Evolutionary conservation across 176 grass and related monocot species (phyloP).

Genomic region (Dactylis glomerata): DNA sequence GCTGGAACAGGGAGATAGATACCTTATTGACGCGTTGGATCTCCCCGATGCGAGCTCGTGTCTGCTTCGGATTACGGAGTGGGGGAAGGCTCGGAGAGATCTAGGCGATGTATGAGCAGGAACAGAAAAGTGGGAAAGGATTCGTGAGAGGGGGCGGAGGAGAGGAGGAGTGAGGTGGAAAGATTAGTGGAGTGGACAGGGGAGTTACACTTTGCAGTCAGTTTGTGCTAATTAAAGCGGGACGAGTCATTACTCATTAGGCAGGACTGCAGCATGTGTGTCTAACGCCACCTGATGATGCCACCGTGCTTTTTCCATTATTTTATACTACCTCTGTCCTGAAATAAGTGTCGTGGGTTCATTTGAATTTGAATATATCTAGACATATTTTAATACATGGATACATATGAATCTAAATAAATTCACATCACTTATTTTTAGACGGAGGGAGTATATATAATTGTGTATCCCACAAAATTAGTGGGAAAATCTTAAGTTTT

Average conservation of each 20-base stretch:
- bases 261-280: neutral
- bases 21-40: neutral
- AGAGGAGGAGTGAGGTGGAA: slow-evolving; percentile 27
- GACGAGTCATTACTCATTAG: neutral
- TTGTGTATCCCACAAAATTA: too few species aligned
- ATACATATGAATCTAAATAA: too few species aligned
- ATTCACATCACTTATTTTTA: too few species aligned
- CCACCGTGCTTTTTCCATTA: too few species aligned
- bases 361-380: too few species aligned
- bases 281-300: neutral
- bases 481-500: too few species aligned
- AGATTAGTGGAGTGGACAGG: neutral
- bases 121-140: neutral
- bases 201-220: neutral
- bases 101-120: neutral
- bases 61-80: neutral
- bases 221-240: neutral
- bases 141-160: neutral
- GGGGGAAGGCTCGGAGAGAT: neutral
- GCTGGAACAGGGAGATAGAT: neutral
- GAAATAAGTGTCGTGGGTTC: too few species aligned
- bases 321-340: too few species aligned
- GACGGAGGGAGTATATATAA: too few species aligned
- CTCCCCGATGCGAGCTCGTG: neutral
- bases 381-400: too few species aligned